Conservation (phyloP, 441 rosid species). For the Lepidium campestre region DNA sequence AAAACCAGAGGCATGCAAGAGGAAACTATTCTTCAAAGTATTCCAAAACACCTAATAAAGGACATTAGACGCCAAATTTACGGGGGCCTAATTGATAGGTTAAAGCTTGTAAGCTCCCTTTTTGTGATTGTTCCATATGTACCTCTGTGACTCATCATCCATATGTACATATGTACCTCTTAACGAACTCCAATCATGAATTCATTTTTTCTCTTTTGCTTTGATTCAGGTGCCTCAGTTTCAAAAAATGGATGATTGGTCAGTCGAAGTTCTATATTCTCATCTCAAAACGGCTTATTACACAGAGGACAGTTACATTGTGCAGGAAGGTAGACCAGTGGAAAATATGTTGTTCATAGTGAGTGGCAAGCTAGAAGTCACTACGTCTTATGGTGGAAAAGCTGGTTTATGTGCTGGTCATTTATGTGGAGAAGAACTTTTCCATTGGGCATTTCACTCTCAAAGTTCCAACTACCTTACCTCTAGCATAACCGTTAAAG, state of each 20-base stretch:
- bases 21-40: slow-evolving; percentile 37
- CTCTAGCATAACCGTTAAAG: slow-evolving; percentile 44
- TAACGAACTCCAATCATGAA: too few relatives aligned
- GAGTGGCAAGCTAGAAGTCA: slow-evolving; percentile 34
- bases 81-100: background rate
- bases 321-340: slow-evolving; percentile 44
- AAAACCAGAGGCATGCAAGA: slow-evolving; percentile 68
- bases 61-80: slow-evolving; percentile 64
- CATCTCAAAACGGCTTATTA: slow-evolving; percentile 38
- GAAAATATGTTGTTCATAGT: slow-evolving; percentile 44
- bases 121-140: background rate
- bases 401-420: slow-evolving; percentile 25
- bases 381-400: slow-evolving; percentile 36
- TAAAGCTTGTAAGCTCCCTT: background rate
- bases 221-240: slow-evolving; percentile 34
- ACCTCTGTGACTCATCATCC: too few relatives aligned
- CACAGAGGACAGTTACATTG: slow-evolving; percentile 36
- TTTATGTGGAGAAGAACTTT: slow-evolving; percentile 34
- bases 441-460: slow-evolving; percentile 34
- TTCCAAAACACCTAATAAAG: slow-evolving; percentile 62
- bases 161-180: too few relatives aligned
- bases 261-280: slow-evolving; percentile 40
- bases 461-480: slow-evolving; percentile 17
- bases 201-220: too few relatives aligned
- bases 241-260: slow-evolving; percentile 40